Evolutionary conservation across 495 filamentous ascomycete species (phyloP).

Genomic region (Tuber microsphaerosporum): DNA sequence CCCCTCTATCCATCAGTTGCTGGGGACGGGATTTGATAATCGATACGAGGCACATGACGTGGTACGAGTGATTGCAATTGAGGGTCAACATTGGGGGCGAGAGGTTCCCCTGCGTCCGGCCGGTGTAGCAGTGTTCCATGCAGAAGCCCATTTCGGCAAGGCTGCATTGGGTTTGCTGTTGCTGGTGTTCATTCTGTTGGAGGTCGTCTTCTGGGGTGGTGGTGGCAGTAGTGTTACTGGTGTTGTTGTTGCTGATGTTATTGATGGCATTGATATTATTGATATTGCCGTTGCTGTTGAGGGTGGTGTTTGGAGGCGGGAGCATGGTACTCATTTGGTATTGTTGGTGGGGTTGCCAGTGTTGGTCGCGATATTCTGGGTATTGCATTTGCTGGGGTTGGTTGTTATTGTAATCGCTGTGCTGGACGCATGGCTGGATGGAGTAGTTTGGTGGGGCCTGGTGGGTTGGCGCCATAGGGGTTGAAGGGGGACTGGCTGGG

Average conservation of each 20-base stretch:
- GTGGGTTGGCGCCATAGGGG: neutral
- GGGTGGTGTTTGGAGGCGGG: constrained; percentile 12
- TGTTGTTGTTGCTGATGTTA: neutral
- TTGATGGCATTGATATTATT: neutral
- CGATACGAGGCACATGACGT: neutral
- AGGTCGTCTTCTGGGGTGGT: constrained; percentile 5
- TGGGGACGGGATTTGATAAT: neutral
- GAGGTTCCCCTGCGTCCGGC: neutral
- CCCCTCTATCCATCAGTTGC: neutral
- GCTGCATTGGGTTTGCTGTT: constrained; percentile 4
- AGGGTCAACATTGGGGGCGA: neutral
- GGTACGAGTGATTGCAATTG: neutral
- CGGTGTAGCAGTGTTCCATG: neutral
- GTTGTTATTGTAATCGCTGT: neutral
- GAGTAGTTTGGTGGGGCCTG: neutral
- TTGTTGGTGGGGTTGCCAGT: neutral
- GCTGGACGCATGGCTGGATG: neutral
- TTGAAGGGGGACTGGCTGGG: neutral
- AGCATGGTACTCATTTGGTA: neutral
- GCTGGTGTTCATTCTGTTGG: constrained; percentile 6
- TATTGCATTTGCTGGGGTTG: constrained; percentile 4
- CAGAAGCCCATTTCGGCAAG: neutral
- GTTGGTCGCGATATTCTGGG: neutral
- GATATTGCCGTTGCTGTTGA: constrained; percentile 4
- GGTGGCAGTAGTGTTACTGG: constrained; percentile 7